Conservation (phyloP, 2,329 filamentous ascomycete genomes). For the Tolypocladium ophioglossoides region DNA sequence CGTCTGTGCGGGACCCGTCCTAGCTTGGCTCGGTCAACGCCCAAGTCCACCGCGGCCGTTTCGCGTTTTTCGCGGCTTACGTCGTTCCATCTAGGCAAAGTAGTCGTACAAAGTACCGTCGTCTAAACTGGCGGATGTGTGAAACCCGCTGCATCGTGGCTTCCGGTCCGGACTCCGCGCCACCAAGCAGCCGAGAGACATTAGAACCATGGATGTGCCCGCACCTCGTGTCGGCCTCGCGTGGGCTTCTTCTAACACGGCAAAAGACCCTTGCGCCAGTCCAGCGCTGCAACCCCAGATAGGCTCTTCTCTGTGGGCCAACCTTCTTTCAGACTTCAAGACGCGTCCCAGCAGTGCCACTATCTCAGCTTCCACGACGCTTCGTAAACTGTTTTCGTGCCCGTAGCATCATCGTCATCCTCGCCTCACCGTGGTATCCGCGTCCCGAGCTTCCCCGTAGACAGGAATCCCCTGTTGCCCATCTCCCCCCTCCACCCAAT, state of each 20-base stretch:
- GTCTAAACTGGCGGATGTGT: background rate
- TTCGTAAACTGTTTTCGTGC: background rate
- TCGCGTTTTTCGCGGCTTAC: background rate
- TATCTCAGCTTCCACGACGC: background rate
- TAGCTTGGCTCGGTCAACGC: background rate
- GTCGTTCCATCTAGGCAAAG: background rate
- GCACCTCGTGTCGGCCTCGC: background rate
- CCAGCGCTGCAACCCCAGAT: background rate
- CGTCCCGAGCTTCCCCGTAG: constrained; percentile 69
- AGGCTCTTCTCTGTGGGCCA: background rate
- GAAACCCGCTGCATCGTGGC: background rate
- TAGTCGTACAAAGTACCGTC: background rate
- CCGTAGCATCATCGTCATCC: background rate
- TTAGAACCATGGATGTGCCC: background rate
- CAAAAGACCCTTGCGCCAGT: background rate
- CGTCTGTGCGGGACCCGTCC: background rate
- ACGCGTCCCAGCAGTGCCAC: background rate
- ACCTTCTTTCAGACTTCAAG: background rate
- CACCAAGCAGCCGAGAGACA: background rate
- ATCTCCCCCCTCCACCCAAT: constrained; percentile 85
- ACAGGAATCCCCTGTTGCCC: constrained; percentile 80
- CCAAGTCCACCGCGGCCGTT: background rate
- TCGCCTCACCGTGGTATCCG: constrained; percentile 23
- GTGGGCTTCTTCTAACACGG: background rate
- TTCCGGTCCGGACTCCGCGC: background rate